phyloP scores from a whole-genome alignment of 352 stramenopile genomes.

The Globisporangium nodosum region DNA sequence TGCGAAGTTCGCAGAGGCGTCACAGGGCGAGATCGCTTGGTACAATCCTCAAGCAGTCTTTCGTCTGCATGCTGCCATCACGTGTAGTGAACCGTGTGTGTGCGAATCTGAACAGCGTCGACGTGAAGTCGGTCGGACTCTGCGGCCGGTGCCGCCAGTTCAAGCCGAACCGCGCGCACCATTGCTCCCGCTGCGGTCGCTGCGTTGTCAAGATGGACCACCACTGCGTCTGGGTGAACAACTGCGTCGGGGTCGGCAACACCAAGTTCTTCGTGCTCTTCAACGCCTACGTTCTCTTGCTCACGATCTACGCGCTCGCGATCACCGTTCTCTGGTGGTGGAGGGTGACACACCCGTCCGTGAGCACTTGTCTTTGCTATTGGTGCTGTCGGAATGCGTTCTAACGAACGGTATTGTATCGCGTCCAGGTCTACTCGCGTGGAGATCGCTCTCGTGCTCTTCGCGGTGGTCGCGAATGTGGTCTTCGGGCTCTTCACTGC shows the following conservation, averaged over 20 bases:
- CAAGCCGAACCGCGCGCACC: conserved; percentile 94
- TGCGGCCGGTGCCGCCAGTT: conserved; percentile 93
- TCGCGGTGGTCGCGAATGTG: background rate
- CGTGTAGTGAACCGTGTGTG: background rate
- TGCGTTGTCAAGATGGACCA: conserved; percentile 99
- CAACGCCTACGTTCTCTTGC: conserved; percentile 90
- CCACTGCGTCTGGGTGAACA: conserved; percentile 99
- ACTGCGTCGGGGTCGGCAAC: conserved; percentile 98
- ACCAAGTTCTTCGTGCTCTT: conserved; percentile 95
- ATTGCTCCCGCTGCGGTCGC: conserved; percentile 94
- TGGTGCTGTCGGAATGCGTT: background rate
- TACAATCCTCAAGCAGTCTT: conserved; percentile 11
- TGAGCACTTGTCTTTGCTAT: background rate
- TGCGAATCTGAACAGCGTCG: conserved; percentile 28
- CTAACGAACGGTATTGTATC: background rate
- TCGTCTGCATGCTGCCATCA: background rate
- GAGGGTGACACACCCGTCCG: conserved; percentile 54
- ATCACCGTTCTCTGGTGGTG: conserved; percentile 90
- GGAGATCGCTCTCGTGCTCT: conserved; percentile 61
- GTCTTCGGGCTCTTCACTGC: conserved; percentile 95
- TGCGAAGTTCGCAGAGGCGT: conserved; percentile 55
- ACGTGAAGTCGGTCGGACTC: conserved; percentile 77
- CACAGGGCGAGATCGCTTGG: conserved; percentile 69
- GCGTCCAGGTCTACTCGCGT: background rate
- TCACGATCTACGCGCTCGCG: conserved; percentile 91